Evolutionary conservation across 352 stramenopile genomes (phyloP).

Genomic region (Elongisporangium senticosum): DNA sequence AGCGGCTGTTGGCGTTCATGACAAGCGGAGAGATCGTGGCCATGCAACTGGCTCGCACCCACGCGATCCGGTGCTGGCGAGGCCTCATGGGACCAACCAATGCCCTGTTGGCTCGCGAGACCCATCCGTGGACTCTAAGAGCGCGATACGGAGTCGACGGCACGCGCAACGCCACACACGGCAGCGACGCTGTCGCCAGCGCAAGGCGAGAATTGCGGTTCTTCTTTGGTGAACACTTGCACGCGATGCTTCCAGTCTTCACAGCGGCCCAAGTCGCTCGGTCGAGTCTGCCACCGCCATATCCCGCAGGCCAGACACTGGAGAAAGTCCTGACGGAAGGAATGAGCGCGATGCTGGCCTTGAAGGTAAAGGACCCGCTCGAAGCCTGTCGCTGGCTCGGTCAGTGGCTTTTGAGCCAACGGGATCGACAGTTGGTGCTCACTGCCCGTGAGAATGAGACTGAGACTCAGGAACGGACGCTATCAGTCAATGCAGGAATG

Average conservation of each 20-base stretch:
- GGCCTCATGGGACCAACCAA: constrained; percentile 79
- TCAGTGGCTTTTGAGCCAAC: constrained; percentile 28
- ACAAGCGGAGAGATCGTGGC: constrained; percentile 60
- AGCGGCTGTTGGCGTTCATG: constrained; percentile 55
- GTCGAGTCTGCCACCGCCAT: constrained; percentile 4
- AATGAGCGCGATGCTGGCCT: constrained; percentile 28
- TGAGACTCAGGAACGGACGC: background rate
- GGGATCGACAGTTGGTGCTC: background rate
- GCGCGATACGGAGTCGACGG: constrained; percentile 77
- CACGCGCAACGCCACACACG: constrained; percentile 78
- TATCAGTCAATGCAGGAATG: too few relatives aligned
- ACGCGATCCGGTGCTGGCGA: constrained; percentile 63
- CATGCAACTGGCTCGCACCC: constrained; percentile 31
- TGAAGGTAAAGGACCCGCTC: constrained; percentile 18
- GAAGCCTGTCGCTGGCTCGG: constrained; percentile 49
- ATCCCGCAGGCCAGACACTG: constrained; percentile 4
- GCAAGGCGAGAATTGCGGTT: constrained; percentile 69
- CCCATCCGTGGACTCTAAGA: constrained; percentile 48
- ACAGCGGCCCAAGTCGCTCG: background rate
- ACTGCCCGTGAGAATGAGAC: background rate
- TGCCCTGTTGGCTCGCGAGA: constrained; percentile 34
- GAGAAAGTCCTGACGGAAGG: constrained; percentile 35
- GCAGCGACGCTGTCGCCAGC: constrained; percentile 51
- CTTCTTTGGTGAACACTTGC: constrained; percentile 48
- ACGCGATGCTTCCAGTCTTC: background rate